These are phyloP conservation scores for Anthracocystis panici-leucophaei DNA, from an alignment of 1,284 basidiomycete genomes.

Conservation along the genomic window DNA sequence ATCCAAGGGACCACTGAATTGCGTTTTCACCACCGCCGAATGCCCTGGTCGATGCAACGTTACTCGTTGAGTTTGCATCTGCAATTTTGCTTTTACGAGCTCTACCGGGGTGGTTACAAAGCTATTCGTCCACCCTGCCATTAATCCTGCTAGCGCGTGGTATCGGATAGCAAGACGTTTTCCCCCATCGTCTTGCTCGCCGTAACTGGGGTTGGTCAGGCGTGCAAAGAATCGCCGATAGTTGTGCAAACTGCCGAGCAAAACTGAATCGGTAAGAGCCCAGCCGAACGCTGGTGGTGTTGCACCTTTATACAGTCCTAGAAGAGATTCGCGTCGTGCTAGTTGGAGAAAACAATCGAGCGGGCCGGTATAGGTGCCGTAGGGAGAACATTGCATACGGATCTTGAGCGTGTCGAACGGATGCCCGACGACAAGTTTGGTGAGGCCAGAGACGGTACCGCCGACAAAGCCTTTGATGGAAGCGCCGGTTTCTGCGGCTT, in stretches of 20 bases:
- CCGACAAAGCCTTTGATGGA: constrained; percentile 69
- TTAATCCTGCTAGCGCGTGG: constrained; percentile 75
- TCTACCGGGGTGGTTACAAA: constrained; percentile 77
- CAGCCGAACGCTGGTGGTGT: constrained; percentile 80
- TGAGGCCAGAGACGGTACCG: constrained; percentile 69
- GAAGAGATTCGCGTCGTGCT: constrained; percentile 74
- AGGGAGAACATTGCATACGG: constrained; percentile 79
- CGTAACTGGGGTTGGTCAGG: constrained; percentile 19
- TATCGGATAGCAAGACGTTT: constrained; percentile 47
- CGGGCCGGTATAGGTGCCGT: constrained; percentile 78
- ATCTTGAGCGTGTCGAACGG: constrained; percentile 80
- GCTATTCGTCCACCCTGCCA: constrained; percentile 81
- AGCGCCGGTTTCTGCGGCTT: constrained; percentile 24
- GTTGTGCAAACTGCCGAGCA: constrained; percentile 77
- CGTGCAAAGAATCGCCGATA: constrained; percentile 46
- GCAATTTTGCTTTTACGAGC: constrained; percentile 76
- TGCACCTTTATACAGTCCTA: constrained; percentile 72
- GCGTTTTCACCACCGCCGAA: constrained; percentile 2
- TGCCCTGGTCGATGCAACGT: constrained; percentile 55
- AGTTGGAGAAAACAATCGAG: constrained; percentile 78
- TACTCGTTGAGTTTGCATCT: constrained; percentile 77
- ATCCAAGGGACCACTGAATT: constrained; percentile 68
- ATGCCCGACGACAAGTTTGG: constrained; percentile 71
- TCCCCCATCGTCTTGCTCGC: constrained; percentile 23
- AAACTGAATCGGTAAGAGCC: constrained; percentile 80